Evolutionary conservation across 2,329 filamentous ascomycete species (phyloP).

Genomic region (Trichoderma aggressivum): DNA sequence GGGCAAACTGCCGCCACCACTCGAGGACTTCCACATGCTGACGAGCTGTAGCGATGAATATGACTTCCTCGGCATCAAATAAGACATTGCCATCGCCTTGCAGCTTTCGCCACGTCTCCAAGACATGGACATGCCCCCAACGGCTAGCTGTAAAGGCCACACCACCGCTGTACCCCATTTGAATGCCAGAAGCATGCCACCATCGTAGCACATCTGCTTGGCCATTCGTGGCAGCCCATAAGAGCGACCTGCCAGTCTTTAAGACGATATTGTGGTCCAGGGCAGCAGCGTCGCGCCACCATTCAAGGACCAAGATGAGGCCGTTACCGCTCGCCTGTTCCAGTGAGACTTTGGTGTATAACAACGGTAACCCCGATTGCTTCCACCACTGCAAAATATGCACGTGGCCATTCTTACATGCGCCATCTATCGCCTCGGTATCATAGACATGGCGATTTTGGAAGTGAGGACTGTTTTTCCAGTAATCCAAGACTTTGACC

Average conservation of each 20-base stretch:
- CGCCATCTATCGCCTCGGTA: constrained; percentile 79
- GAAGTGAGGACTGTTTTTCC: constrained; percentile 79
- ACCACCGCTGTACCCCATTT: constrained; percentile 74
- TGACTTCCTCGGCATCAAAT: constrained; percentile 71
- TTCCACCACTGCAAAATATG: constrained; percentile 90
- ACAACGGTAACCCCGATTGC: constrained; percentile 70
- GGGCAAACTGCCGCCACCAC: constrained; percentile 79
- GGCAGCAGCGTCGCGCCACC: constrained; percentile 76
- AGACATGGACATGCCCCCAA: constrained; percentile 77
- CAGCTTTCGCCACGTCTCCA: constrained; percentile 74
- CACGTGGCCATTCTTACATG: constrained; percentile 80
- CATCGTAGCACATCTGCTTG: constrained; percentile 74
- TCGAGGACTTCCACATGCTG: constrained; percentile 81
- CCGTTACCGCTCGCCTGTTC: constrained; percentile 85
- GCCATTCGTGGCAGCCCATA: constrained; percentile 80
- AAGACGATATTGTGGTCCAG: constrained; percentile 59
- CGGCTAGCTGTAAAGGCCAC: constrained; percentile 81
- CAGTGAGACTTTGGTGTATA: constrained; percentile 82
- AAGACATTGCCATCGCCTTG: constrained; percentile 65
- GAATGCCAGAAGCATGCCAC: constrained; percentile 82
- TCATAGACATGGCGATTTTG: constrained; percentile 78
- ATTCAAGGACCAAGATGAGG: constrained; percentile 81
- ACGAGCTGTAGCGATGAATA: constrained; percentile 83
- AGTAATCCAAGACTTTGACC: constrained; percentile 83
- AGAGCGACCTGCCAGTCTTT: constrained; percentile 79